phyloP scores from a whole-genome alignment of 129 eudicot genomes.

The Mikania micrantha region DNA sequence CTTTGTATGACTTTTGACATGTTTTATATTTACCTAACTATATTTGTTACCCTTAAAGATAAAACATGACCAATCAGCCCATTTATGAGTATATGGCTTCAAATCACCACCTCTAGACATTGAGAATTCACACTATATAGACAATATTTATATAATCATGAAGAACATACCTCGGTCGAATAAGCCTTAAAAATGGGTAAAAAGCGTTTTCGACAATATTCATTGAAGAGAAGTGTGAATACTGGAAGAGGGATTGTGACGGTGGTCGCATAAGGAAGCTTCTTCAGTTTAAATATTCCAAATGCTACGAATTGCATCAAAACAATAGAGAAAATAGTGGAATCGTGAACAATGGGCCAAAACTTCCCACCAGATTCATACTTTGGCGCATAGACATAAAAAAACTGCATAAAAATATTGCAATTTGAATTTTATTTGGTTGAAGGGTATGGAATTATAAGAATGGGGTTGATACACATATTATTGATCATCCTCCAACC shows the following conservation, averaged over 20 bases:
- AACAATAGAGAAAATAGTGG: slow-evolving; percentile 60
- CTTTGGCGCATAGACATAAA: slow-evolving; percentile 57
- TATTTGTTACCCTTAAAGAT: background rate
- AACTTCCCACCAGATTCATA: slow-evolving; percentile 59
- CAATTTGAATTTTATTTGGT: background rate
- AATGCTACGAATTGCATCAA: slow-evolving; percentile 66
- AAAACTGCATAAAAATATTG: slow-evolving; percentile 37
- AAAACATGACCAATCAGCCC: background rate
- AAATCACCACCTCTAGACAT: background rate
- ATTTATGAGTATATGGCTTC: background rate
- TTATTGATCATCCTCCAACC: background rate
- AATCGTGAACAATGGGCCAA: slow-evolving; percentile 71
- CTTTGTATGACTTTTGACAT: background rate
- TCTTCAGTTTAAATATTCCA: slow-evolving; percentile 53
- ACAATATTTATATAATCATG: background rate
- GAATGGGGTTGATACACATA: background rate
- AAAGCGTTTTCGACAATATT: slow-evolving; percentile 65
- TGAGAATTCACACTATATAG: background rate
- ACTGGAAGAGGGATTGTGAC: slow-evolving; percentile 47
- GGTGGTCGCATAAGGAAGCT: slow-evolving; percentile 41
- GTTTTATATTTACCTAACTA: background rate
- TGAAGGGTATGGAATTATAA: background rate
- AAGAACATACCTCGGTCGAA: slow-evolving; percentile 56
- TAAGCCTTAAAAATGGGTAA: slow-evolving; percentile 46
- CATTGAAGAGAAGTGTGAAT: slow-evolving; percentile 60